Conservation (phyloP, 257 asterid species). For the Solanum neorickii region DNA sequence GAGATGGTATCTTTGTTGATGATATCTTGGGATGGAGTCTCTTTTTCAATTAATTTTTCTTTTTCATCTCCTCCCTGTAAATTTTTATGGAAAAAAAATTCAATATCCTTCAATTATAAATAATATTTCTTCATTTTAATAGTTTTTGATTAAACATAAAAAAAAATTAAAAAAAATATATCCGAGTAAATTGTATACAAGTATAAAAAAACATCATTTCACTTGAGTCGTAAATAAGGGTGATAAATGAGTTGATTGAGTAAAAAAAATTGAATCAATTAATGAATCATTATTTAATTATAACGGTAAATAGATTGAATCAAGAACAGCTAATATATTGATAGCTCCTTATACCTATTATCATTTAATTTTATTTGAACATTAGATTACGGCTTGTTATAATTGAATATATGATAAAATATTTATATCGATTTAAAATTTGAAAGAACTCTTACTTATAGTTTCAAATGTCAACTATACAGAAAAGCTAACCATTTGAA, state of each 20-base stretch:
- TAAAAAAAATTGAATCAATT: not conserved
- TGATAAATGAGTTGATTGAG: not conserved
- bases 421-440: not conserved
- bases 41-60: not conserved
- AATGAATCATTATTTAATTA: not conserved
- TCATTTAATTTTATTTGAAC: not conserved
- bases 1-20: not conserved
- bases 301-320: not conserved
- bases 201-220: not conserved
- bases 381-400: not conserved
- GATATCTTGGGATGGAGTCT: not conserved
- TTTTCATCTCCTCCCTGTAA: not conserved
- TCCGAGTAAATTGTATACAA: not conserved
- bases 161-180: not conserved
- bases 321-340: not conserved
- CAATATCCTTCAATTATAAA: not conserved
- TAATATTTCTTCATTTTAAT: not conserved
- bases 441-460: not conserved
- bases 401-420: not conserved
- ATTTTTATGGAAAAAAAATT: not conserved
- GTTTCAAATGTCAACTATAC: not conserved
- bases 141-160: not conserved
- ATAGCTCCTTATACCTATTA: not conserved
- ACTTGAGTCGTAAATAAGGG: not conserved
- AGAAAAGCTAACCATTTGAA: not conserved